Conservation (phyloP, 2,329 filamentous ascomycete species). For the Colletotrichum kahawae region DNA sequence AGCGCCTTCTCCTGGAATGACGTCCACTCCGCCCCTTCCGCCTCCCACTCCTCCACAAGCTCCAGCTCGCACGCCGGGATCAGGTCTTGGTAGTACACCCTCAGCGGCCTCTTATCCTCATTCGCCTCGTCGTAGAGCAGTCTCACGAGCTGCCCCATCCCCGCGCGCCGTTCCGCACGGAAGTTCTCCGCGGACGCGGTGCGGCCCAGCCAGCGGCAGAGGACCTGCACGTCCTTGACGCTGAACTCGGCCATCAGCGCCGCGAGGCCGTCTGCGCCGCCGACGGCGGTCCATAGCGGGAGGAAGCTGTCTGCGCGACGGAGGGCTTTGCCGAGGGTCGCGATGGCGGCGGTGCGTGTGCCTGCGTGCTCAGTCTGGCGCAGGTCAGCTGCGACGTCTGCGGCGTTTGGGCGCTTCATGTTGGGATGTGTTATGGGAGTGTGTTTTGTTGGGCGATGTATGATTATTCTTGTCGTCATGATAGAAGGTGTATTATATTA, state of each 20-base stretch:
- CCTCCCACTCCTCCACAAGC: slow-evolving; percentile 25
- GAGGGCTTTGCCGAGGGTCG: slow-evolving; percentile 24
- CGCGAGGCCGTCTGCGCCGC: slow-evolving; percentile 26
- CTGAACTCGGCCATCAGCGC: slow-evolving; percentile 29
- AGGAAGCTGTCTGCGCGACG: slow-evolving; percentile 26
- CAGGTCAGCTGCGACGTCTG: background rate
- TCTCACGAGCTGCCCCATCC: slow-evolving; percentile 24
- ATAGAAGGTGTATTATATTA: accelerated
- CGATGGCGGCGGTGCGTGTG: slow-evolving; percentile 22
- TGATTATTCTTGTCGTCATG: background rate
- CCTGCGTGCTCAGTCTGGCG: slow-evolving; percentile 16
- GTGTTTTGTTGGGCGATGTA: background rate
- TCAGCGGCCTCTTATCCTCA: slow-evolving; percentile 25
- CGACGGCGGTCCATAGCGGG: slow-evolving; percentile 26
- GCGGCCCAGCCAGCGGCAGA: slow-evolving; percentile 25
- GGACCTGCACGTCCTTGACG: slow-evolving; percentile 22
- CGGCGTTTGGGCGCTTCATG: background rate
- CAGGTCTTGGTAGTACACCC: slow-evolving; percentile 27
- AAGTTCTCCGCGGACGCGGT: slow-evolving; percentile 25
- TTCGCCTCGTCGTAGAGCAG: slow-evolving; percentile 14
- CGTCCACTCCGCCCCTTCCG: background rate
- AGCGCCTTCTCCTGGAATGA: background rate
- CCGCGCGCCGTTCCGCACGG: slow-evolving; percentile 26
- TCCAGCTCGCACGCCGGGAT: slow-evolving; percentile 26
- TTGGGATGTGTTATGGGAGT: background rate